Evolutionary conservation across 306 rosid genomes (phyloP).

Genomic region (Rubus parviflorus): DNA sequence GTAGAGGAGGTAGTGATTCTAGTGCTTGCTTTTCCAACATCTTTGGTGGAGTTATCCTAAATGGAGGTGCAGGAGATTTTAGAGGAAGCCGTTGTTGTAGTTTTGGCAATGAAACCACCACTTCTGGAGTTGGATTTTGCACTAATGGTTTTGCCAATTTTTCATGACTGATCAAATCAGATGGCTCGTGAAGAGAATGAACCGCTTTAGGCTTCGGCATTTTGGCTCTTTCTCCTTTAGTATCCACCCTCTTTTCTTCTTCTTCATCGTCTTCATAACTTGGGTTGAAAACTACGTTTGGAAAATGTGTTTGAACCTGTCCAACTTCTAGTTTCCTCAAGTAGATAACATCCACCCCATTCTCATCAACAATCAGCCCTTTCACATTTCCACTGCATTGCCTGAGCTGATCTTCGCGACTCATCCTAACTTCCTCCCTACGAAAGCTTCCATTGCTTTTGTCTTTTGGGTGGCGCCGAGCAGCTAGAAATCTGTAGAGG

Average conservation of each 20-base stretch:
- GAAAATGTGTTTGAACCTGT: slow-evolving; percentile 28
- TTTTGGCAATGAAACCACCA: not conserved
- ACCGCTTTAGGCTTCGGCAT: slow-evolving; percentile 15
- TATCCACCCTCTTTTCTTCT: slow-evolving; percentile 49
- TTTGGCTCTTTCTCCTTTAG: slow-evolving; percentile 30
- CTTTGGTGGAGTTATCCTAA: slow-evolving; percentile 29
- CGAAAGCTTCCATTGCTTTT: slow-evolving; percentile 34
- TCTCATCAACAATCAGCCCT: slow-evolving; percentile 46
- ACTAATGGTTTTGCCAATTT: slow-evolving; percentile 24
- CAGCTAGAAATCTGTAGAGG: slow-evolving; percentile 30
- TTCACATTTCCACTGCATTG: slow-evolving; percentile 44
- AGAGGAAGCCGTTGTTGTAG: slow-evolving; percentile 19
- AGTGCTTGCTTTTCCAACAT: slow-evolving; percentile 34
- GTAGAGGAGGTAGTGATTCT: slow-evolving; percentile 19
- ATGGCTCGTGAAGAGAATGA: slow-evolving; percentile 16
- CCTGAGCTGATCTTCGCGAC: slow-evolving; percentile 34
- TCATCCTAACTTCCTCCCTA: slow-evolving; percentile 29
- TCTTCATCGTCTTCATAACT: slow-evolving; percentile 43
- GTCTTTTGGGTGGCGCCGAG: slow-evolving; percentile 31
- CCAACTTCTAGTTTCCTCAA: slow-evolving; percentile 47
- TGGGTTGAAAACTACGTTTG: slow-evolving; percentile 45
- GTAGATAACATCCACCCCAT: slow-evolving; percentile 49
- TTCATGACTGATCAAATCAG: slow-evolving; percentile 5
- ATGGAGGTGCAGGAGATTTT: slow-evolving; percentile 19
- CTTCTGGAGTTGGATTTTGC: slow-evolving; percentile 16